phyloP scores from a whole-genome alignment of 306 rosid species.

The Dryas drummondii region DNA sequence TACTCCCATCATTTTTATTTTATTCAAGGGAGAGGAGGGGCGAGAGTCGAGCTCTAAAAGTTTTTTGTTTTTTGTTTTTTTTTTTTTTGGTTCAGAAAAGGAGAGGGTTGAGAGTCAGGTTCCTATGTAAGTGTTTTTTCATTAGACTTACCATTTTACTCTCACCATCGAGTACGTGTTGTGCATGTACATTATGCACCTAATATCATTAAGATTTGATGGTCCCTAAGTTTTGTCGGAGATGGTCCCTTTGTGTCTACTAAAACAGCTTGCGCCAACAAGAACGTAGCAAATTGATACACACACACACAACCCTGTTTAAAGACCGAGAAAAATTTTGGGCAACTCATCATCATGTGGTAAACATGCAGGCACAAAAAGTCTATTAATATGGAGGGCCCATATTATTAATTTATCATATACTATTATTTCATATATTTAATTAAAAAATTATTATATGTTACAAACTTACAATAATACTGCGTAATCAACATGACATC shows the following conservation, averaged over 20 bases:
- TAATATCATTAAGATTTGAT: background rate
- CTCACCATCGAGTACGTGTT: background rate
- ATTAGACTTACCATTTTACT: no score
- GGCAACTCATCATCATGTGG: background rate
- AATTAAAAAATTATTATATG: no score
- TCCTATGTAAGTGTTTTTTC: no score
- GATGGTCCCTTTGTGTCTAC: conserved; percentile 9
- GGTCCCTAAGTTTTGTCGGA: conserved; percentile 6
- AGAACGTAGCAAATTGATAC: background rate
- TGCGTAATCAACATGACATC: no score
- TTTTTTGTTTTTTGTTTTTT: no score
- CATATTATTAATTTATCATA: no score
- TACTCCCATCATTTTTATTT: background rate
- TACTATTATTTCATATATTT: no score
- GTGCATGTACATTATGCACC: background rate
- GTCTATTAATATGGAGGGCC: background rate
- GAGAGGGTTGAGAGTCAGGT: background rate
- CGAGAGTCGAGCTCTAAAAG: no score
- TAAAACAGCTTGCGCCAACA: background rate
- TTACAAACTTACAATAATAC: no score
- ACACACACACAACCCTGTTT: background rate
- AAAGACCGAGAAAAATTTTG: background rate
- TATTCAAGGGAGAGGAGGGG: no score
- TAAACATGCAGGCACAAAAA: conserved; percentile 1
- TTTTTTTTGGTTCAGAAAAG: background rate